A percentile compares a stretch with the other conserved stretches of the same genome.
phyloP scores from a whole-genome alignment of 495 filamentous ascomycete species.

The Hyphodiscus hymeniophilus region DNA sequence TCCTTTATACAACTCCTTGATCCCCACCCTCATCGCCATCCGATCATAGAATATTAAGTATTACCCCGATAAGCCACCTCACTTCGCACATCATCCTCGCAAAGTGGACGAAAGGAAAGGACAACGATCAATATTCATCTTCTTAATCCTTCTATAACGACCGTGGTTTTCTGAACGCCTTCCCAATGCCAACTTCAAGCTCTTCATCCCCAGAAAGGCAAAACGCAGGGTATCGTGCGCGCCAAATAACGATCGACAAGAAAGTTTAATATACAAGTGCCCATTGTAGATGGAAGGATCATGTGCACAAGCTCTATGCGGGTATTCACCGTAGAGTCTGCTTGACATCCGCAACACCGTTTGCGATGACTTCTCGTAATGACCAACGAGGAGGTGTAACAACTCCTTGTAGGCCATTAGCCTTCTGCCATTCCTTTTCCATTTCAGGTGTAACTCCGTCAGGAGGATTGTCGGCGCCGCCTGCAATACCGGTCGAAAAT shows the following conservation, averaged over 20 bases:
- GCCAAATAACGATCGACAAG: slow-evolving; percentile 1
- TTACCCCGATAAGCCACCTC: slow-evolving; percentile 4
- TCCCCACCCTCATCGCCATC: background rate
- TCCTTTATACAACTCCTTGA: slow-evolving; percentile 4
- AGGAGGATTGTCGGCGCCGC: slow-evolving; percentile 66
- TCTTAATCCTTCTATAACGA: too few species aligned
- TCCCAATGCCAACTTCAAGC: background rate
- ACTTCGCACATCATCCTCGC: background rate
- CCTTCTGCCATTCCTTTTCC: slow-evolving; percentile 62
- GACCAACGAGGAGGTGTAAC: slow-evolving; percentile 70
- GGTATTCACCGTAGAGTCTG: slow-evolving; percentile 47
- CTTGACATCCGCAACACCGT: slow-evolving; percentile 75
- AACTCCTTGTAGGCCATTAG: slow-evolving; percentile 40
- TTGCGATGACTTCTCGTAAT: slow-evolving; percentile 68
- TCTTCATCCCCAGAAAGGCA: background rate
- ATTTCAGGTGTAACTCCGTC: slow-evolving; percentile 61
- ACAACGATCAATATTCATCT: too few species aligned
- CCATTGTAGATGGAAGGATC: background rate
- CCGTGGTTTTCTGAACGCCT: slow-evolving; percentile 1
- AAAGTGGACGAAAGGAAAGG: background rate
- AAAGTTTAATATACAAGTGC: slow-evolving; percentile 1
- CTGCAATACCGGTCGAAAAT: slow-evolving; percentile 89
- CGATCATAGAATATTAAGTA: slow-evolving; percentile 16
- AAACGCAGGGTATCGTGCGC: background rate
- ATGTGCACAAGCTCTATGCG: background rate